Evolutionary conservation across 345 rosid species (phyloP), one percentile per base, ranked within the genome.

Genomic region (Erodium maritimum): DNA sequence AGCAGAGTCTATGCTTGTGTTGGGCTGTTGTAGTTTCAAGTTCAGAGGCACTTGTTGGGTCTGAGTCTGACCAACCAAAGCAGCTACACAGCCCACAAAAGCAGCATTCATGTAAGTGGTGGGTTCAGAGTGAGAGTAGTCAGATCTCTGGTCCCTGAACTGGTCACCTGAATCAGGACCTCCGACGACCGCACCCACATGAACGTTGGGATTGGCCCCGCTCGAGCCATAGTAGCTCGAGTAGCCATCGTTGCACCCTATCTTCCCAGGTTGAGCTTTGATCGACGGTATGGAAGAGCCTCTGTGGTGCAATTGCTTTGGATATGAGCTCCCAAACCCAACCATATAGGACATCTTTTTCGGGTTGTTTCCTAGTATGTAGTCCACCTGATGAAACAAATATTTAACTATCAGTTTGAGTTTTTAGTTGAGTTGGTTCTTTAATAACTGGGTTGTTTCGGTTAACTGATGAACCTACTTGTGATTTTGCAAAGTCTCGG

Each of bases 291-390:
- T 65, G 19, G 93, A 86, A 45, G 95, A 74, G 17, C 89, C 90
- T 59, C 97, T 80, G 21, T 88, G 96, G 75, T 91, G 97, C 20
- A 82, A 23, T 54, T 82, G 81, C 58, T 60, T 64, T 0, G 95
- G 97, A 65, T 69, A 84, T 33, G 77, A 78, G 67, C 63, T 62
- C 2, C 90, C 91, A 54, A 61, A 88, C 1, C 91, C 96, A 16
- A 82, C 87, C 96, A 88, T 85, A 64, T 91, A 91, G 20, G 91
- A 80, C 79, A 82, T 79, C 58, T 82, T 75, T 78, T 74, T 78
- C 19, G 97, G 96, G 73, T 91, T 91, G 57, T 73, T 73, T 59
- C 95, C 95, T 52, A 87, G 71, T 18, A 84, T 75, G 64, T 84
- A 87, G 62, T 83, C 84, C 61, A 89, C 96, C 98, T 91, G 63